These are phyloP conservation scores for Gastrolobium villosum DNA, from an alignment of 306 rosid species.

Conservation along the genomic window DNA sequence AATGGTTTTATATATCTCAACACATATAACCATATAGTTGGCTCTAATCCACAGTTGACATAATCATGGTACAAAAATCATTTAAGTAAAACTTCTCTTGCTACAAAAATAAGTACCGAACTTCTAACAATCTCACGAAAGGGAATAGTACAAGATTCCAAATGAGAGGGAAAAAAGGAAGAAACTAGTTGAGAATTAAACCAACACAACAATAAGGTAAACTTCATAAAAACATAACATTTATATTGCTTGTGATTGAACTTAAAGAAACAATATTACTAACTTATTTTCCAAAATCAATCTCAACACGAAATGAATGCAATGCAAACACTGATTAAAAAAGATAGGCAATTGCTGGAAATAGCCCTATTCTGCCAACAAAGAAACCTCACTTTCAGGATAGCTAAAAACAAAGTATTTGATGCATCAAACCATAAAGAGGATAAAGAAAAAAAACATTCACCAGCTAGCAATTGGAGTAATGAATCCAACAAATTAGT, in stretches of 20 bases:
- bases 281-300: not conserved
- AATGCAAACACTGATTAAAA: constrained; percentile 15
- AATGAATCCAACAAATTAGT: constrained; percentile 57
- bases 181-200: constrained; percentile 17
- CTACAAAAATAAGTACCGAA: constrained; percentile 28
- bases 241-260: not conserved
- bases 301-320: not conserved
- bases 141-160: not conserved
- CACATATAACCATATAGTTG: not conserved
- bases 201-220: constrained; percentile 24
- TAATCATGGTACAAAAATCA: constrained; percentile 15
- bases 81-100: not conserved
- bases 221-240: not conserved
- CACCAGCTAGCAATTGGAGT: constrained; percentile 62
- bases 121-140: not conserved
- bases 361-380: constrained; percentile 20
- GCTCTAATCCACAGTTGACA: constrained; percentile 9
- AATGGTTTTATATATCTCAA: no score
- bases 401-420: constrained; percentile 16
- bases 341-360: not conserved
- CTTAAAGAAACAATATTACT: not conserved
- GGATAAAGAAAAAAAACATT: constrained; percentile 55
- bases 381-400: not conserved
- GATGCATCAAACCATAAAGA: constrained; percentile 15
- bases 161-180: not conserved